phyloP scores from a whole-genome alignment of 768 basidiomycete species.

The Suillus clintonianus region DNA sequence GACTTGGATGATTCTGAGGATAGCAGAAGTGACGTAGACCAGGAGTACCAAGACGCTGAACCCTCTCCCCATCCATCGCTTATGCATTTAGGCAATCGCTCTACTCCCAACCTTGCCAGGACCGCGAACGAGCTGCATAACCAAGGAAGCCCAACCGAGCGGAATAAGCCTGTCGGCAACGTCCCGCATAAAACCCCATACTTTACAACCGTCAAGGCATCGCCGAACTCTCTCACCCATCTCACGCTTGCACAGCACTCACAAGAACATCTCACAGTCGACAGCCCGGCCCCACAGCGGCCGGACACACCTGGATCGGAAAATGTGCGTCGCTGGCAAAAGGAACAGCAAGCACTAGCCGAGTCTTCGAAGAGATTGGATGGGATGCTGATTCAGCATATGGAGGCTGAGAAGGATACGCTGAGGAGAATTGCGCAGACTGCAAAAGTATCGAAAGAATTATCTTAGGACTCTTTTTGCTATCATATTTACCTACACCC shows the following conservation, averaged over 20 bases:
- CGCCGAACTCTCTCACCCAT: slow-evolving; percentile 31
- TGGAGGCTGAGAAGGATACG: slow-evolving; percentile 80
- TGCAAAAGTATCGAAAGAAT: slow-evolving; percentile 34
- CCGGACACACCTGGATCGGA: slow-evolving; percentile 21
- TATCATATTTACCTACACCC: not conserved
- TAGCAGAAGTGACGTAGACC: slow-evolving; percentile 39
- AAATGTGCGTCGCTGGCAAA: slow-evolving; percentile 28
- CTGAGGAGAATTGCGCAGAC: slow-evolving; percentile 72
- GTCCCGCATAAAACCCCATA: slow-evolving; percentile 44
- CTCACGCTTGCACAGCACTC: slow-evolving; percentile 41
- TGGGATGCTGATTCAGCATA: slow-evolving; percentile 79
- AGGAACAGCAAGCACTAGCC: slow-evolving; percentile 39
- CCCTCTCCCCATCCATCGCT: slow-evolving; percentile 41
- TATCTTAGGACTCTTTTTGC: slow-evolving; percentile 4
- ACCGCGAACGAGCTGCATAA: slow-evolving; percentile 37
- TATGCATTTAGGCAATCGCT: slow-evolving; percentile 70
- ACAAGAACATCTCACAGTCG: slow-evolving; percentile 36
- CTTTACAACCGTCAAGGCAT: slow-evolving; percentile 47
- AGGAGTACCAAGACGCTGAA: slow-evolving; percentile 26
- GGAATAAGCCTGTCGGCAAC: slow-evolving; percentile 55
- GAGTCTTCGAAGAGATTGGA: slow-evolving; percentile 70
- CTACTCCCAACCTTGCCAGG: slow-evolving; percentile 62
- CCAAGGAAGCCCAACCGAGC: slow-evolving; percentile 37
- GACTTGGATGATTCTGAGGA: slow-evolving; percentile 65
- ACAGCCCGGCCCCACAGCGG: slow-evolving; percentile 12